Evolutionary conservation across 106 monocot species (phyloP), one percentile per base, ranked within the genome.

Genomic region (Dioscorea zingiberensis): DNA sequence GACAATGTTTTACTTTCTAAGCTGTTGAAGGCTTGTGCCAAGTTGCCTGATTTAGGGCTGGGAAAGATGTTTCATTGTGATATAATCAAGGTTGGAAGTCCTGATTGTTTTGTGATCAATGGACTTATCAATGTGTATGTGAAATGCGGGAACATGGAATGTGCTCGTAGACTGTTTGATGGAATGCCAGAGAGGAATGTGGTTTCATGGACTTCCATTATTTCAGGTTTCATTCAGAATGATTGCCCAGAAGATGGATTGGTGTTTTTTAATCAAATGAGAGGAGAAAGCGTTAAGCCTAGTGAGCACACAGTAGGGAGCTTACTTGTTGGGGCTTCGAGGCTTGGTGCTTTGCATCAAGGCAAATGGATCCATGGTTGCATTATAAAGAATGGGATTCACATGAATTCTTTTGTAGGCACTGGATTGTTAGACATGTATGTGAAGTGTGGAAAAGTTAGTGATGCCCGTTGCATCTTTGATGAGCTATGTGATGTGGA

Each of bases 361-460:
- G 88, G 87, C 48, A 84, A 70, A 62, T 88, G 88, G 84, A 32
- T 81, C 27, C 88, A 88, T 68, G 77, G 84, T 13, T 73, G 48
- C 32, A 48, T 67, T 26, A 63, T 81, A 48, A 88, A 88, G 66
- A 4, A 21, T 32, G 78, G 74, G 12, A 69, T 81, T 57, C 16
- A 3, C 7, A 58, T 49, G 66, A 76, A 81, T 49, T 58, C 67
- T 19, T 81, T 78, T 47, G 53, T 84, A 3, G 75, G 77, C 24
- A 76, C 78, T 22, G 65, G 76, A 18, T 54, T 88, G 17, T 54
- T 88, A 14, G 81, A 84, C 76, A 81, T 88, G 78, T 88, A 84
- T 65, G 76, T 73, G 0, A 84, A 88, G 66, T 84, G 84, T 44
- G 84, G 73, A 45, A 61, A 78, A 63, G 18, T 81, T 22, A 24